Percentiles rank a stretch among this genome's conserved stretches.
Evolutionary conservation across 139 green algal genomes (phyloP).

Genomic region (Bryopsis sp.): DNA sequence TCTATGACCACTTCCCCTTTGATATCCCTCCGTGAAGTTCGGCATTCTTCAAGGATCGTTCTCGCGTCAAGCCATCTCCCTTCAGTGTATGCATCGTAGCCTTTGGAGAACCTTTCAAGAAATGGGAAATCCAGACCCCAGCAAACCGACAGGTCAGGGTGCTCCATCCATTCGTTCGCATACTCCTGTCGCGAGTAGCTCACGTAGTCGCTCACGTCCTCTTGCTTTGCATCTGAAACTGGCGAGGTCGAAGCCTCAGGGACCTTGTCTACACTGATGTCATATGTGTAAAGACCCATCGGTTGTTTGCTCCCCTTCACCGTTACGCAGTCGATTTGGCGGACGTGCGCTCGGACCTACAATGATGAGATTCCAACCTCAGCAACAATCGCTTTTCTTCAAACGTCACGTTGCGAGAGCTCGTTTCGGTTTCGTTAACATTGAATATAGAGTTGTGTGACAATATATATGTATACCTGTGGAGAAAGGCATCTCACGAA

Average conservation of each 20-base stretch:
- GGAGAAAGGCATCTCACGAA: slow-evolving; percentile 65
- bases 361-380: neutral
- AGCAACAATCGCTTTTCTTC: neutral
- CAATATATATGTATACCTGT: too few species aligned
- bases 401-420: neutral
- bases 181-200: slow-evolving; percentile 32
- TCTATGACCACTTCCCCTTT: slow-evolving; percentile 31
- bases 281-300: slow-evolving; percentile 26
- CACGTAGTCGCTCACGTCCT: slow-evolving; percentile 25
- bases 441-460: too few species aligned
- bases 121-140: slow-evolving; percentile 46
- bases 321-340: slow-evolving; percentile 86
- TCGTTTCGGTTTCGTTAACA: too few species aligned
- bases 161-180: slow-evolving; percentile 61
- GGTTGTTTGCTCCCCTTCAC: slow-evolving; percentile 85
- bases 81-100: slow-evolving; percentile 46
- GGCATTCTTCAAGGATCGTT: slow-evolving; percentile 40
- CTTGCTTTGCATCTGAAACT: neutral
- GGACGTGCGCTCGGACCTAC: slow-evolving; percentile 29
- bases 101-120: slow-evolving; percentile 46
- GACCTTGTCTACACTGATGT: slow-evolving; percentile 28
- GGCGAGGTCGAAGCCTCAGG: neutral
- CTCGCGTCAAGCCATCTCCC: slow-evolving; percentile 58
- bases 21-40: slow-evolving; percentile 17
- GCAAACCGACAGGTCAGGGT: slow-evolving; percentile 59